Conservation (phyloP, 208 protist genomes). For the Leptomonas pyrrhocoris region DNA sequence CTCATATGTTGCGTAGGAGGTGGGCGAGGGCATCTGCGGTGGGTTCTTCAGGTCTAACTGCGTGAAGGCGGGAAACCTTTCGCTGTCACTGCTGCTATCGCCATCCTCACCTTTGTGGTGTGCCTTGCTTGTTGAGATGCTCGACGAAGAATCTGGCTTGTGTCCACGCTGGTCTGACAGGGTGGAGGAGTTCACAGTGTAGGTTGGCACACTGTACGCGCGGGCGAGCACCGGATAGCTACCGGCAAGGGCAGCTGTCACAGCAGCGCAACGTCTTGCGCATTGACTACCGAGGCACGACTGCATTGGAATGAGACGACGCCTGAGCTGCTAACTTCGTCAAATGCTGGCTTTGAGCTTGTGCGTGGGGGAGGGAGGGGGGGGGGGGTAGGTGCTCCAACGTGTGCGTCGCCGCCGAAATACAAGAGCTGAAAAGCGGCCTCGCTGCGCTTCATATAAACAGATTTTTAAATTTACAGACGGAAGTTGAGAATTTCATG, state of each 20-base stretch:
- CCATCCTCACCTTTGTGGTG: not conserved
- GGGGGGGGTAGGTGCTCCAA: too few species aligned
- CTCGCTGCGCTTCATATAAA: too few species aligned
- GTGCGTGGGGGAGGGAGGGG: too few species aligned
- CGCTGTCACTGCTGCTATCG: not conserved
- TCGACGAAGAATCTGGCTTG: not conserved
- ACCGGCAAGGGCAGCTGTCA: not conserved
- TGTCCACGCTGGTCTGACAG: constrained; percentile 6
- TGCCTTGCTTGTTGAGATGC: not conserved
- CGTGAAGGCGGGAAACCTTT: constrained; percentile 2
- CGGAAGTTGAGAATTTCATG: too few species aligned
- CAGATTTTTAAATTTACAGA: too few species aligned
- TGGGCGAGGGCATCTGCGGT: constrained; percentile 23
- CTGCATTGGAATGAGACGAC: too few species aligned
- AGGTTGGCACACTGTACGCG: constrained; percentile 7
- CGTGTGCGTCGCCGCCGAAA: too few species aligned
- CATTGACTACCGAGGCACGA: not conserved
- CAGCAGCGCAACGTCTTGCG: not conserved
- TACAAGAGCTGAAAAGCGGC: too few species aligned
- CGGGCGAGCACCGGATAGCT: not conserved
- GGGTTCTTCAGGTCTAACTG: constrained; percentile 21
- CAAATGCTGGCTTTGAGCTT: too few species aligned
- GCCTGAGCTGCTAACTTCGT: too few species aligned
- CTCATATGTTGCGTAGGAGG: constrained; percentile 42
- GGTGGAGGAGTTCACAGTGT: constrained; percentile 6